Evolutionary conservation across 345 rosid species (phyloP).

Genomic region (Syzygium jambos): DNA sequence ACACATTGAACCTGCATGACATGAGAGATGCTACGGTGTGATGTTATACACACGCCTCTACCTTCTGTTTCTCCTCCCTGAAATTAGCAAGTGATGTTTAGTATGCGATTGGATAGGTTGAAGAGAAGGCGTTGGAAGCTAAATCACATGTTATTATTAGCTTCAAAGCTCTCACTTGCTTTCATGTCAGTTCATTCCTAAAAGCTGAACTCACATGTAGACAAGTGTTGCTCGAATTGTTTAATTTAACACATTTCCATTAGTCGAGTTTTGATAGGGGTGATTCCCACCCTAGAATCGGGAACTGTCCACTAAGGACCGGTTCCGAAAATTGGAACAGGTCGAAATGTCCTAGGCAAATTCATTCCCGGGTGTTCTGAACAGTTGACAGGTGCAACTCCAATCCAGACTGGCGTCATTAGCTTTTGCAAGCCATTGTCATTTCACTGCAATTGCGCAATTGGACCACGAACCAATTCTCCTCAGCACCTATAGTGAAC

Average conservation of each 20-base stretch:
- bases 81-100: neutral
- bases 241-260: neutral
- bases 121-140: neutral
- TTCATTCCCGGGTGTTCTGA: no score
- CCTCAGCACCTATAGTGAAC: no score
- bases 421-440: no score
- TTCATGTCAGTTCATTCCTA: neutral
- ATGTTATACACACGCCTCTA: neutral
- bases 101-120: neutral
- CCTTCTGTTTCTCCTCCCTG: neutral
- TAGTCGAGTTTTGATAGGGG: neutral
- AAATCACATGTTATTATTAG: neutral
- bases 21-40: neutral
- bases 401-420: no score
- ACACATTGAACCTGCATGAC: no score
- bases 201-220: neutral
- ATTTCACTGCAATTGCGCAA: no score
- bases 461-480: no score
- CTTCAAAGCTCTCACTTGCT: neutral
- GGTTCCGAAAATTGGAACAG: no score
- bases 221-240: neutral
- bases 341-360: no score
- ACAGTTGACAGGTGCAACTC: no score
- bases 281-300: no score
- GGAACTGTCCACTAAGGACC: no score